phyloP scores from a whole-genome alignment of 805 yeast species.

The Zygotorulaspora florentina region DNA sequence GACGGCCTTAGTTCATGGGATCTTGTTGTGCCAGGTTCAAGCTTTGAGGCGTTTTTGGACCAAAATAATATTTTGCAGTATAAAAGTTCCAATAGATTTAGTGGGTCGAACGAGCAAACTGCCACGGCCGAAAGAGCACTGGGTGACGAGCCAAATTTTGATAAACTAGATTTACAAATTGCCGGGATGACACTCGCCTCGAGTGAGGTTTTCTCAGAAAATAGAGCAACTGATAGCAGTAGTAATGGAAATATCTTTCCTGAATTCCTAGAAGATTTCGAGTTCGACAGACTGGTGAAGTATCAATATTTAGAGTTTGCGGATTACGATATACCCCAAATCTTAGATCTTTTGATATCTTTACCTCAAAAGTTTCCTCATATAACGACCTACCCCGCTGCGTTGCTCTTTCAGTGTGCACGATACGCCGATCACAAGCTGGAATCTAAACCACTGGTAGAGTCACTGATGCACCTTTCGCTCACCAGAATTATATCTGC shows the following conservation, averaged over 20 bases:
- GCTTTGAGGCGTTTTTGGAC: constrained; percentile 55
- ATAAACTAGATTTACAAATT: constrained; percentile 39
- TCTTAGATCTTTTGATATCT: constrained; percentile 57
- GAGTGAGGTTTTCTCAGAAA: neutral
- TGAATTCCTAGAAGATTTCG: constrained; percentile 38
- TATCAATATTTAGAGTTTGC: constrained; percentile 60
- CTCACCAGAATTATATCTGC: constrained; percentile 57
- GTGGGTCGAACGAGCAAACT: neutral
- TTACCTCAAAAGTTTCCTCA: constrained; percentile 52
- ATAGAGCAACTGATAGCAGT: constrained; percentile 1
- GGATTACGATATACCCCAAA: constrained; percentile 68
- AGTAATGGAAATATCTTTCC: neutral
- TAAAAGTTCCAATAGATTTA: neutral
- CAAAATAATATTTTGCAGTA: constrained; percentile 43
- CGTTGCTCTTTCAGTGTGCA: constrained; percentile 63
- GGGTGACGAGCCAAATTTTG: constrained; percentile 5
- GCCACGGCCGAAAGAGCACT: neutral
- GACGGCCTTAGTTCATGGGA: constrained; percentile 45
- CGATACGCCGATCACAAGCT: constrained; percentile 57
- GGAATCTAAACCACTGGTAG: constrained; percentile 52
- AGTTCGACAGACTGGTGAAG: constrained; percentile 50
- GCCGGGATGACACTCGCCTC: constrained; percentile 32
- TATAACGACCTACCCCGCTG: constrained; percentile 55
- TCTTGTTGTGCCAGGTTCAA: constrained; percentile 52
- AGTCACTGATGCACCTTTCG: constrained; percentile 55